These are phyloP conservation scores for Talaromyces verruculosus DNA, from an alignment of 2,329 filamentous ascomycete species.

Conservation along the genomic window DNA sequence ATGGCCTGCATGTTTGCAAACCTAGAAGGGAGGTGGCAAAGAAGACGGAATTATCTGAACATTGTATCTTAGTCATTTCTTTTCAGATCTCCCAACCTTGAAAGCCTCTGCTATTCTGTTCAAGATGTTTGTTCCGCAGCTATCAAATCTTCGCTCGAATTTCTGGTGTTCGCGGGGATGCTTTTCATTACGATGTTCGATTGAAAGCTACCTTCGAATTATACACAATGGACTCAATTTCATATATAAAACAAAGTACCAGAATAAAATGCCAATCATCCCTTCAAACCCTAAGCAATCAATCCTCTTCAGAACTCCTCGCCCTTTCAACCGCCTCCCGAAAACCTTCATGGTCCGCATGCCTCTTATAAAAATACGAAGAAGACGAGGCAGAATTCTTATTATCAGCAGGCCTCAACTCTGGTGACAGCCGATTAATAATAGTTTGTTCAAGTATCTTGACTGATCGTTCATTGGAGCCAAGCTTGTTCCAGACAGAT, in stretches of 20 bases:
- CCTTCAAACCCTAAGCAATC: background rate
- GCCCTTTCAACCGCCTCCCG: slow-evolving; percentile 46
- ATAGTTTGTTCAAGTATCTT: slow-evolving; percentile 72
- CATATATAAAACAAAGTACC: background rate
- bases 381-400: slow-evolving; percentile 35
- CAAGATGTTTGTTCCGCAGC: background rate
- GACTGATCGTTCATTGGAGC: slow-evolving; percentile 74
- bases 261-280: background rate
- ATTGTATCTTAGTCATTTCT: background rate
- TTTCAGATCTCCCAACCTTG: background rate
- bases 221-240: background rate
- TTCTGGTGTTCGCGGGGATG: background rate
- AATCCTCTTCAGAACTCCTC: slow-evolving; percentile 6
- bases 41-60: background rate
- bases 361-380: slow-evolving; percentile 74
- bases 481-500: slow-evolving; percentile 90
- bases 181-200: background rate
- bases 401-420: slow-evolving; percentile 66
- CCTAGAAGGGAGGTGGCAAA: background rate
- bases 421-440: slow-evolving; percentile 68
- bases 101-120: background rate
- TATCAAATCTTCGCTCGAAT: background rate
- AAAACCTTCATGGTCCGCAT: slow-evolving; percentile 84
- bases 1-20: background rate
- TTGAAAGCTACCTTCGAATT: background rate